Base-by-base conservation (phyloP, 1,139 yeast genomes). In the Candida tunisiensis region DNA sequence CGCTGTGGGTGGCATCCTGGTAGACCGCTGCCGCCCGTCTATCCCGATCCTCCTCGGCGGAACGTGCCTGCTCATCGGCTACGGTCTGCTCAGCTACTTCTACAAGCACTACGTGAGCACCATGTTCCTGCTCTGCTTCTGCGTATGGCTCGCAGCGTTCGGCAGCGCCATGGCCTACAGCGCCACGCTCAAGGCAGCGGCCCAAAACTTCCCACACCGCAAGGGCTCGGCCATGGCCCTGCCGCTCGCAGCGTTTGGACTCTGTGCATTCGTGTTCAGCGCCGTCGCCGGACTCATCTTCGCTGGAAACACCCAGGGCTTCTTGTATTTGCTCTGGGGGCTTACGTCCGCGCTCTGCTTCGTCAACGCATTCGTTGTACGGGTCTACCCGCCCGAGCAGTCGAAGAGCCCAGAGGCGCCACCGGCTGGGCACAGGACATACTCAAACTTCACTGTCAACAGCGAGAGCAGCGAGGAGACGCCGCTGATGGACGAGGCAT, bases 1-100 rank as follows among this genome's bases (percentile, higher is more conserved):
- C 0, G 72, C 72, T 1, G 30, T 65, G 4, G 69, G 72, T 0
- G 77, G 77, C 2, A 41, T 47, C n/a, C 52, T 68, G n/a, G 69
- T 69, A 9, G 77, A 70, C 41, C 46, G 44, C 23, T 52, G 50
- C 16, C 73, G 73, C 4, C 67, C 67, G 32, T 51, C 65, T 3
- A 28, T 51, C n/a, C 58, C 73, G 1, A 24, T 44, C 49, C 8
- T 67, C 7, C 22, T 47, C 15, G 55, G 55, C 11, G 42, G 45
- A 1, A 14, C 35, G 9, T 27, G 40, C 16, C 30, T 48, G 16
- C 35, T 39, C 10, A 15, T 31, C 6, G 54, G 54, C 5, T 49
- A 44, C 30, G 15, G 33, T 13, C 34, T 38, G 8, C 25, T 47
- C 15, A 44, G 38, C 30, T 30, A 24, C 26, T 37, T 42, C 21